Evolutionary conservation across 495 filamentous ascomycete species (phyloP).

Genomic region (Daldinia concentrica): DNA sequence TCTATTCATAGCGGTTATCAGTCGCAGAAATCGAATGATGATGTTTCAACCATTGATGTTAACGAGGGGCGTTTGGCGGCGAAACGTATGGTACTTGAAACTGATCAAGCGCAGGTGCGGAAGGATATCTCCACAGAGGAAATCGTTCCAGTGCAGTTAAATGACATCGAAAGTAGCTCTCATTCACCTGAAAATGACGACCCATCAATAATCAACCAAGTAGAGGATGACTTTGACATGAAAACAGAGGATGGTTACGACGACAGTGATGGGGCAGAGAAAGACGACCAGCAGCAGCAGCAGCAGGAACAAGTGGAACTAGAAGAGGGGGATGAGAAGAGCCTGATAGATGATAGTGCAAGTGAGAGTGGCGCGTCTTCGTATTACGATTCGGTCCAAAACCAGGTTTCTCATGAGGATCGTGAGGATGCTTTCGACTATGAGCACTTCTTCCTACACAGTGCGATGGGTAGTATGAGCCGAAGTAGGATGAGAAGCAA

Average conservation of each 20-base stretch:
- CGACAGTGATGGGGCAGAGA: constrained; percentile 16
- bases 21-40: constrained; percentile 50
- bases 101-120: constrained; percentile 29
- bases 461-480: constrained; percentile 78
- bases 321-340: constrained; percentile 42
- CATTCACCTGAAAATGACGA: constrained; percentile 8
- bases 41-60: constrained; percentile 48
- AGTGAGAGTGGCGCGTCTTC: constrained; percentile 63
- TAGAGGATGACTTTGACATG: constrained; percentile 49
- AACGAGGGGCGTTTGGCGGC: constrained; percentile 9
- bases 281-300: constrained; percentile 17
- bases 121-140: constrained; percentile 32
- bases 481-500: constrained; percentile 56
- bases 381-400: constrained; percentile 65
- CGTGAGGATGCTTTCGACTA: constrained; percentile 98
- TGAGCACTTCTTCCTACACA: constrained; percentile 93
- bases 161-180: constrained; percentile 6
- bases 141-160: neutral
- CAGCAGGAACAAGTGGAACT: constrained; percentile 8
- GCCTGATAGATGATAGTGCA: constrained; percentile 45
- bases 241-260: constrained; percentile 50
- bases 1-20: constrained; percentile 25
- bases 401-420: constrained; percentile 80
- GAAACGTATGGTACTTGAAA: constrained; percentile 9
- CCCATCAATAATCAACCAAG: neutral